Evolutionary conservation across 371 early-diverging fungal genomes (phyloP).

Genomic region (Syncephalastrum monosporum): DNA sequence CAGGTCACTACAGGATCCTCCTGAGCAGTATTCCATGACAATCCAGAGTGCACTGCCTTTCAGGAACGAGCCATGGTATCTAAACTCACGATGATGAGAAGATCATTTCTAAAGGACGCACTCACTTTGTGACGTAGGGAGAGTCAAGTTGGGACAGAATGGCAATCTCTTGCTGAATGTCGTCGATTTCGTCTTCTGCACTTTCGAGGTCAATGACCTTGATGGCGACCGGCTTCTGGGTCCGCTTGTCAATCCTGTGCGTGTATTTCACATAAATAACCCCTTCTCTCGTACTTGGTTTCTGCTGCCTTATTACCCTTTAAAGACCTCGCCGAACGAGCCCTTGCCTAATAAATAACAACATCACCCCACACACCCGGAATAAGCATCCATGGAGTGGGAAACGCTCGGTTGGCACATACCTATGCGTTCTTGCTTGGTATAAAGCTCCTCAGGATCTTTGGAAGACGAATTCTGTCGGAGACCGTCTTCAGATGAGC

Average conservation of each 20-base stretch:
- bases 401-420: constrained; percentile 8
- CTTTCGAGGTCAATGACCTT: constrained; percentile 92
- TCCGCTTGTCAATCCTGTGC: constrained; percentile 70
- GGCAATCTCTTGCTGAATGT: constrained; percentile 95
- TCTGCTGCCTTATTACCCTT: constrained; percentile 69
- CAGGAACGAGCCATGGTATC: constrained; percentile 80
- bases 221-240: constrained; percentile 84
- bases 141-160: constrained; percentile 95
- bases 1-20: constrained; percentile 91
- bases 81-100: constrained; percentile 20
- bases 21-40: constrained; percentile 92
- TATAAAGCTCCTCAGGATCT: constrained; percentile 63
- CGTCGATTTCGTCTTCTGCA: constrained; percentile 97
- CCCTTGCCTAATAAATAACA: constrained; percentile 67
- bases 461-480: no score
- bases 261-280: constrained; percentile 2
- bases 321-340: constrained; percentile 90
- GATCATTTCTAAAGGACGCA: background rate
- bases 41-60: constrained; percentile 90
- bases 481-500: no score
- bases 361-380: background rate
- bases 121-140: constrained; percentile 84
- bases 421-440: constrained; percentile 72
- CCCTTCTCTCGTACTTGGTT: constrained; percentile 19
- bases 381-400: background rate